These are phyloP conservation scores for Vitis hybrid DNA, from an alignment of 177 flowering plant species.

Conservation along the genomic window DNA sequence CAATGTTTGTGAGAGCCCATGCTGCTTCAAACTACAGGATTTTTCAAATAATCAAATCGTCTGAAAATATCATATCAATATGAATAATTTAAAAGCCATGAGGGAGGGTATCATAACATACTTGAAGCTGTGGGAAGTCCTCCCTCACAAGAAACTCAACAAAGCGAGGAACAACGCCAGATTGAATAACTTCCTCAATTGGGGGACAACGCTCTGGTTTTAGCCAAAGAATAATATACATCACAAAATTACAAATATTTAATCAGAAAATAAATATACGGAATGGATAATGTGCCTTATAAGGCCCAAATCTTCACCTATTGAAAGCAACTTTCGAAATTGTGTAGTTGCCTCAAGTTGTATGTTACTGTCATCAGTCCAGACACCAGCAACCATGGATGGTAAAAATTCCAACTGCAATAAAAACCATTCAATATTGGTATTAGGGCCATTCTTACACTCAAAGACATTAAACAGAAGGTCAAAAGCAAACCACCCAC, in stretches of 20 bases:
- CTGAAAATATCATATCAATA: neutral
- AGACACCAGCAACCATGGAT: constrained; percentile 42
- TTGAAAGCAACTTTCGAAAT: constrained; percentile 47
- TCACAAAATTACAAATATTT: neutral
- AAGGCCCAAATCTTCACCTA: constrained; percentile 26
- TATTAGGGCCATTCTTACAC: neutral
- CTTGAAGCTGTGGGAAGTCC: constrained; percentile 54
- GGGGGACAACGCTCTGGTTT: constrained; percentile 45
- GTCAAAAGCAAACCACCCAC: neutral
- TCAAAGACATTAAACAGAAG: neutral
- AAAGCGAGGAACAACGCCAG: constrained; percentile 55
- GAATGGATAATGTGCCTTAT: neutral
- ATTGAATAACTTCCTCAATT: constrained; percentile 51
- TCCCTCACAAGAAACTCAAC: constrained; percentile 54
- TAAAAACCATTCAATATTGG: neutral
- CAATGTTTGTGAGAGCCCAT: constrained; percentile 53
- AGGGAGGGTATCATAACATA: neutral
- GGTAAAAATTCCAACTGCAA: constrained; percentile 43
- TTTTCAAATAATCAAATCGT: neutral
- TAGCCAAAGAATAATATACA: neutral
- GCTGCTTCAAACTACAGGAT: constrained; percentile 47
- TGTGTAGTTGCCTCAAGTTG: constrained; percentile 51
- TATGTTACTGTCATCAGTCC: constrained; percentile 30
- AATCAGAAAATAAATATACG: neutral
- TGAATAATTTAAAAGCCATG: neutral